Evolutionary conservation across 495 filamentous ascomycete genomes (phyloP), one percentile per base, ranked within the genome.

Genomic region (Penicillium steckii): DNA sequence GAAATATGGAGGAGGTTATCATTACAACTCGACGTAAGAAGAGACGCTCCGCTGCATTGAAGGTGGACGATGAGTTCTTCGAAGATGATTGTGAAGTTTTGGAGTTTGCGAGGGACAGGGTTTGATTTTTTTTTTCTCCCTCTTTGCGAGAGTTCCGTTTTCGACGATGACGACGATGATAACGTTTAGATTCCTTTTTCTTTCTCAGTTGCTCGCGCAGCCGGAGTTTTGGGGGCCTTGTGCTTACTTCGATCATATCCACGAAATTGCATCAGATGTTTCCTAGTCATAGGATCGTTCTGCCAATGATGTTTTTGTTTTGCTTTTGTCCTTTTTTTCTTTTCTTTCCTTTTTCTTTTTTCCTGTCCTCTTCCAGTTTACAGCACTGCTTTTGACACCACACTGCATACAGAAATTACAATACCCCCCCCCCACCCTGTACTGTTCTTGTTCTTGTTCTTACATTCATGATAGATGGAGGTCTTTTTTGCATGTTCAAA

Each of bases 1-100:
- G 85, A 25, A 85, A 88, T 46, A 78, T 83, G 40, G 86, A 88
- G 66, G 85, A 91, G 68, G 84, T 95, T 24, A 83, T 93, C 29
- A 82, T 91, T 19, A 93, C 88, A 8, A 93, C 89, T 2, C 74
- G 89, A 35, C 73, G 87, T 71, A 71, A 87, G 80, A 71, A 85
- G 77, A 61, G 61, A 69, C 65, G 64, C 64, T 56, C 60, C 10
- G 52, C 60, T 43, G 56, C 63, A 47, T 70, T 54, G 53, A 79
- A 78, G 21, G 81, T 83, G 13, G 88, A 85, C 26, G 88, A 92
- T 30, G 91, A 90, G 3, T 94, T 96, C 68, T 96, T 96, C 60
- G 91, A 96, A 67, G 90, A 96, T 62, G 91, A 94, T 65, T 93
- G 88, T 61, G 91, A 95, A 61, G 88, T 96, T 50, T 75, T 96